Evolutionary conservation across 1,284 basidiomycete species (phyloP).

Genomic region (Mrakiaceae sp.): DNA sequence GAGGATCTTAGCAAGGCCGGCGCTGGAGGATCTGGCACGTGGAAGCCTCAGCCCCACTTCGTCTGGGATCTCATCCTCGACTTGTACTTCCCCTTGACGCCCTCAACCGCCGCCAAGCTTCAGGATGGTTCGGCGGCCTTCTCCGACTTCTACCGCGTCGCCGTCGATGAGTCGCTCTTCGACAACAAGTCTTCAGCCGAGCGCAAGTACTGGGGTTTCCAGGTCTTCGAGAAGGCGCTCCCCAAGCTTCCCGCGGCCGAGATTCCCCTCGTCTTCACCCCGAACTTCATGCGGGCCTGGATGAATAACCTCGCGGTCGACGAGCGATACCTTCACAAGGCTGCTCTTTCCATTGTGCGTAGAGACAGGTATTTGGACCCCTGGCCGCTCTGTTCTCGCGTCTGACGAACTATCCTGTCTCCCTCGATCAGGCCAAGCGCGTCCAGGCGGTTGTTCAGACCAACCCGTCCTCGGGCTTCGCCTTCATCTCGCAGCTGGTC

Average conservation of each 20-base stretch:
- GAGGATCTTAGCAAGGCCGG: constrained; percentile 21
- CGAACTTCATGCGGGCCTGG: constrained; percentile 93
- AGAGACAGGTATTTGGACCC: neutral
- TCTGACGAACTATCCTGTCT: constrained; percentile 5
- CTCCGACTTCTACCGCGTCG: constrained; percentile 77
- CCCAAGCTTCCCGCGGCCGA: constrained; percentile 53
- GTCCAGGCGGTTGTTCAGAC: constrained; percentile 63
- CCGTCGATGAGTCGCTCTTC: constrained; percentile 87
- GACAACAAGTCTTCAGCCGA: constrained; percentile 70
- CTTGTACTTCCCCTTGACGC: constrained; percentile 46
- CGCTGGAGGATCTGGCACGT: constrained; percentile 42
- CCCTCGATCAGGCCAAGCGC: constrained; percentile 47
- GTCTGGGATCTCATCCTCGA: constrained; percentile 81
- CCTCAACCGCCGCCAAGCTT: constrained; percentile 22
- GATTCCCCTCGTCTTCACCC: constrained; percentile 80
- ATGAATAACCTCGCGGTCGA: constrained; percentile 84
- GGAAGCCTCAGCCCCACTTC: constrained; percentile 87
- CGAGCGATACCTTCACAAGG: constrained; percentile 81
- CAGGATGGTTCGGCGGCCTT: constrained; percentile 49
- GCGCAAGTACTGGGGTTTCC: constrained; percentile 92
- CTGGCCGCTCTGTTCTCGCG: neutral
- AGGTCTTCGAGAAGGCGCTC: constrained; percentile 73
- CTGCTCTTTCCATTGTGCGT: constrained; percentile 64
- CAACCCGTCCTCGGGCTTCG: constrained; percentile 70
- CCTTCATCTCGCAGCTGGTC: constrained; percentile 73